phyloP scores from a whole-genome alignment of 148 eudicot species.

The Fallopia convolvulus region DNA sequence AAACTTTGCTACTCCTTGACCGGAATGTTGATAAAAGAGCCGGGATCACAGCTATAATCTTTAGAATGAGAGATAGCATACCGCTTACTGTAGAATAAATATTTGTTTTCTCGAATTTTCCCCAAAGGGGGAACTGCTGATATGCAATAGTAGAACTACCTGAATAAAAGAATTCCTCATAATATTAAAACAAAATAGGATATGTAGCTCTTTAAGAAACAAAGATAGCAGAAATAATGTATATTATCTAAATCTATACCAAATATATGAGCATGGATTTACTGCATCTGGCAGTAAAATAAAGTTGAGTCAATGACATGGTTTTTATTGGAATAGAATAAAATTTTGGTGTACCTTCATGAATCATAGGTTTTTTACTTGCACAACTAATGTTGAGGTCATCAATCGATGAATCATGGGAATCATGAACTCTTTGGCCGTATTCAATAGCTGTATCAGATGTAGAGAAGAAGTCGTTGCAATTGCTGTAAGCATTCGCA shows the following conservation, averaged over 20 bases:
- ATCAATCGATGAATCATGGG: slow-evolving; percentile 14
- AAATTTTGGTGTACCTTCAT: not conserved
- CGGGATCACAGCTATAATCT: slow-evolving; percentile 21
- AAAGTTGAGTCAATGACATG: too few species aligned
- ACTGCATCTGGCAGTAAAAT: too few species aligned
- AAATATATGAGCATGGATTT: too few species aligned
- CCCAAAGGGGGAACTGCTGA: slow-evolving; percentile 25
- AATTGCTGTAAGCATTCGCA: slow-evolving; percentile 34
- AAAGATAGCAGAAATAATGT: not conserved
- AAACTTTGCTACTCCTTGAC: slow-evolving; percentile 35
- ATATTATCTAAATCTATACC: not conserved
- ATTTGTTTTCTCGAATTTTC: slow-evolving; percentile 27
- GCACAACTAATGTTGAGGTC: slow-evolving; percentile 10
- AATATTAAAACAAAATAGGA: not conserved
- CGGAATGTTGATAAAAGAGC: slow-evolving; percentile 28
- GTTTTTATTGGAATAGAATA: not conserved
- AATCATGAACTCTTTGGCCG: slow-evolving; percentile 15
- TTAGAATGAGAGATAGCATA: slow-evolving; percentile 24
- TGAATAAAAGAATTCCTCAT: slow-evolving; percentile 13
- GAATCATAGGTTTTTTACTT: slow-evolving; percentile 14
- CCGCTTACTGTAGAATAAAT: slow-evolving; percentile 24
- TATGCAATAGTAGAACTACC: slow-evolving; percentile 28
- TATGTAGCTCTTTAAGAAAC: not conserved
- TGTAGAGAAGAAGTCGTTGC: slow-evolving; percentile 35
- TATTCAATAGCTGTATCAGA: slow-evolving; percentile 15